These are phyloP conservation scores for Trichosporon faecale DNA, from an alignment of 1,284 basidiomycete genomes.

Conservation along the genomic window DNA sequence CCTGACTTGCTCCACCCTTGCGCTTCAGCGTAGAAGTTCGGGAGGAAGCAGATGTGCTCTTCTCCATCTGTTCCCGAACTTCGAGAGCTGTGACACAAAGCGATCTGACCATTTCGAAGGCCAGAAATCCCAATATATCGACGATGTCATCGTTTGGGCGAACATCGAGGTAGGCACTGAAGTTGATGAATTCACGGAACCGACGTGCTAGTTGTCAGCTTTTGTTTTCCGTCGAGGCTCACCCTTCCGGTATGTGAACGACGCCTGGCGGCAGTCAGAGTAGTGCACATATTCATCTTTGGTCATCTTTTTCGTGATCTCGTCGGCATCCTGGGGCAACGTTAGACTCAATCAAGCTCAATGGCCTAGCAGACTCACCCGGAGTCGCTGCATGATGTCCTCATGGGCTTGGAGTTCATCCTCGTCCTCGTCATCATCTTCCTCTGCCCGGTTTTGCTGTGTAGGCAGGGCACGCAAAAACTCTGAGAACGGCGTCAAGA, in stretches of 20 bases:
- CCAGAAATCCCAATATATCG: conserved; percentile 93
- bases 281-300: conserved; percentile 96
- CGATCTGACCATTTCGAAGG: conserved; percentile 94
- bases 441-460: conserved; percentile 54
- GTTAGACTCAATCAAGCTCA: not conserved
- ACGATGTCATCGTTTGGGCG: conserved; percentile 92
- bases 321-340: conserved; percentile 76
- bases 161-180: conserved; percentile 82
- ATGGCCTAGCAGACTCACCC: conserved; percentile 54
- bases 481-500: conserved; percentile 84
- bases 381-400: conserved; percentile 80
- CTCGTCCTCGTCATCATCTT: conserved; percentile 89
- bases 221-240: conserved; percentile 15
- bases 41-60: conserved; percentile 21
- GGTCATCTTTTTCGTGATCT: conserved; percentile 92
- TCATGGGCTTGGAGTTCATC: conserved; percentile 95
- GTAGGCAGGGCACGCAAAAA: conserved; percentile 59
- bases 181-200: conserved; percentile 91
- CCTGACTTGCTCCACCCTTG: conserved; percentile 42
- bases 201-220: conserved; percentile 68
- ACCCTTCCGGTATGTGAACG: conserved; percentile 96
- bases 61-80: conserved; percentile 54
- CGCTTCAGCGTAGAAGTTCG: conserved; percentile 29
- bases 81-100: conserved; percentile 81
- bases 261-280: conserved; percentile 93